A percentile compares a stretch with the other conserved stretches of the same genome.
phyloP scores from a whole-genome alignment of 2,329 filamentous ascomycete species.

The Nectriaceae sp. region DNA sequence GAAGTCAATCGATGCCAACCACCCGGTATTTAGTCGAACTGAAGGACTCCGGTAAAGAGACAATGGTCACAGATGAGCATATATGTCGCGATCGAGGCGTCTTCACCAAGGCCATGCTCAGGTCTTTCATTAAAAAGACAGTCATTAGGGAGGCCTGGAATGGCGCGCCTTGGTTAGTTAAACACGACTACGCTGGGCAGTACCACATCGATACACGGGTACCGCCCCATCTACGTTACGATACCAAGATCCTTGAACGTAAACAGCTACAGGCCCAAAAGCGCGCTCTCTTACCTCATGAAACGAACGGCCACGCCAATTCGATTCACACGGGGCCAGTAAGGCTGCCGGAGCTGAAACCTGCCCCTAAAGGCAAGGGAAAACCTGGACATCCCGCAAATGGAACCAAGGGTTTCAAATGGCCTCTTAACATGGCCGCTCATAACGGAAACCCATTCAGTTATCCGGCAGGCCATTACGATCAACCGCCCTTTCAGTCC shows the following conservation, averaged over 20 bases:
- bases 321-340: constrained; percentile 46
- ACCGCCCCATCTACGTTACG: constrained; percentile 79
- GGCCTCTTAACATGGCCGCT: constrained; percentile 32
- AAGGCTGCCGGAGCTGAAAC: constrained; percentile 72
- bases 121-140: constrained; percentile 93
- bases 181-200: constrained; percentile 76
- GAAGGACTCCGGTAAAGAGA: constrained; percentile 67
- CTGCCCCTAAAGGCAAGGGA: constrained; percentile 68
- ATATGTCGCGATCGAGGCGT: constrained; percentile 85
- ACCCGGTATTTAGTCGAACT: constrained; percentile 81
- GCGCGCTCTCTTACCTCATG: constrained; percentile 53
- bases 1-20: constrained; percentile 68
- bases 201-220: constrained; percentile 89
- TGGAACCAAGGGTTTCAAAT: constrained; percentile 47
- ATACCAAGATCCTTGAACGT: constrained; percentile 75
- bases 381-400: constrained; percentile 44
- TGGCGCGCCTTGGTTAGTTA: constrained; percentile 96
- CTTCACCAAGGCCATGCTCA: constrained; percentile 92
- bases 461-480: constrained; percentile 46
- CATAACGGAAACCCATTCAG: constrained; percentile 49
- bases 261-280: constrained; percentile 71
- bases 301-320: constrained; percentile 43
- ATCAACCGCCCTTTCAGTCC: constrained; percentile 26
- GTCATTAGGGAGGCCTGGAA: constrained; percentile 91
- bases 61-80: constrained; percentile 77